Conservation (phyloP, 805 yeast species). For the Maudiozyma barnettii region DNA sequence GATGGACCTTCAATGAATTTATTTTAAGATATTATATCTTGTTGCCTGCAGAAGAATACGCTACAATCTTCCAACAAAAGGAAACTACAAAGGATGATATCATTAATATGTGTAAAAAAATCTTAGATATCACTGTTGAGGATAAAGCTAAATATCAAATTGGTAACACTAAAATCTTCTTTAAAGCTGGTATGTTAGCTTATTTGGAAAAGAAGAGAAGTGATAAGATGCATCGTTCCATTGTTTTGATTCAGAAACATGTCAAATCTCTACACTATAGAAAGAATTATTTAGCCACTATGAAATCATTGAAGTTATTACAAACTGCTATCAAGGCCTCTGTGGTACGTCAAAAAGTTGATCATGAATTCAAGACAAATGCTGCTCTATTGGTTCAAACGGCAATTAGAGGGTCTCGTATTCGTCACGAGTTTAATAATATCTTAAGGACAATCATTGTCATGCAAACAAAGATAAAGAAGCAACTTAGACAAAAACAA, state of each 20-base stretch:
- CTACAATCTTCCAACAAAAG: conserved; percentile 41
- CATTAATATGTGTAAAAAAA: conserved; percentile 55
- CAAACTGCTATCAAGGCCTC: conserved; percentile 62
- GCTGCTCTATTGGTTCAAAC: conserved; percentile 73
- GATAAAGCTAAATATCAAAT: conserved; percentile 68
- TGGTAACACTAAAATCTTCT: conserved; percentile 89
- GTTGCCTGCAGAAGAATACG: conserved; percentile 63
- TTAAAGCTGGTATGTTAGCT: conserved; percentile 95
- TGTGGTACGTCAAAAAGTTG: conserved; percentile 45
- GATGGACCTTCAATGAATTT: conserved; percentile 92
- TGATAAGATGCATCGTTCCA: conserved; percentile 67
- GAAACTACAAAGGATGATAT: conserved; percentile 46
- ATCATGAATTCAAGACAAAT: conserved; percentile 42
- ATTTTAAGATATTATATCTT: conserved; percentile 81
- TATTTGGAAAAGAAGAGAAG: conserved; percentile 77
- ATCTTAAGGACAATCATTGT: conserved; percentile 28
- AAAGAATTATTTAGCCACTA: conserved; percentile 45
- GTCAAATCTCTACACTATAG: conserved; percentile 59
- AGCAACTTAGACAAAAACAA: conserved; percentile 42
- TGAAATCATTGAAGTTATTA: conserved; percentile 41
- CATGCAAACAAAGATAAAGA: conserved; percentile 46
- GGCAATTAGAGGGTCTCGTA: conserved; percentile 43
- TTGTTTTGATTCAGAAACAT: conserved; percentile 77
- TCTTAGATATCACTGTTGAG: conserved; percentile 54
- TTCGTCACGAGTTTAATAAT: conserved; percentile 32